Base-by-base conservation (phyloP, 2,329 filamentous ascomycete species). In the Colletotrichum siamense region DNA sequence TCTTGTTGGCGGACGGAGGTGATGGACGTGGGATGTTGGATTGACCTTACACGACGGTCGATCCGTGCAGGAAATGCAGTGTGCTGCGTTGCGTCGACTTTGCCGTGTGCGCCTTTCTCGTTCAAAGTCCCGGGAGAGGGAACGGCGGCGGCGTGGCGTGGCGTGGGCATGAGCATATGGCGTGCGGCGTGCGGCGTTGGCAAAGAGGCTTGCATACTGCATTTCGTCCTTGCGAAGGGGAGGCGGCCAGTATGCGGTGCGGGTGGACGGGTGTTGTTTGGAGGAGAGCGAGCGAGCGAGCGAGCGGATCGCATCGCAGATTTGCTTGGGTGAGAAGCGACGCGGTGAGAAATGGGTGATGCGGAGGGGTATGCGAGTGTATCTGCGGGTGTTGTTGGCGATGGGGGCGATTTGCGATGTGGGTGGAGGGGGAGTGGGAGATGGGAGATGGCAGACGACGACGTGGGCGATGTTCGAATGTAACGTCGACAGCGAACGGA, bases 21-120 rank as follows among this genome's bases (percentile, higher is more conserved):
- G n/a, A 32, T 22, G 26, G 34, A 36, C 24, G 52, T 28, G 49
- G 55, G 28, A 39, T 28, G n/a, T 59, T n/a, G 52, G 30, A 44
- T 34, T 62, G 52, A 72, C 52, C 69, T 76, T 32, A 59, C 69
- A 76, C 73, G 32, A 64, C 73, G 57, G 73, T 69, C 73, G 69
- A 76, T 76, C 73, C 73, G 69, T 76, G 63, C 73, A 73, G 73
- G 57, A 59, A 22, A 55, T 28, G 73, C 69, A 32, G 69, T 30
- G 32, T 16, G 22, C 34, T 57, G 57, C 71, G 44, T 15, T 32
- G n/a, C 30, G 61, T 16, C 26, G 62, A 32, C 26, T 34, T 62
- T 34, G 28, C 28, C 15, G 44, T 52, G n/a, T 22, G 44, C 44
- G n/a, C 44, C 55, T 59, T 34, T 62, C 59, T 34, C 5, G 18